Conservation (phyloP, 352 stramenopile species). For the Globisporangium yorkense region DNA sequence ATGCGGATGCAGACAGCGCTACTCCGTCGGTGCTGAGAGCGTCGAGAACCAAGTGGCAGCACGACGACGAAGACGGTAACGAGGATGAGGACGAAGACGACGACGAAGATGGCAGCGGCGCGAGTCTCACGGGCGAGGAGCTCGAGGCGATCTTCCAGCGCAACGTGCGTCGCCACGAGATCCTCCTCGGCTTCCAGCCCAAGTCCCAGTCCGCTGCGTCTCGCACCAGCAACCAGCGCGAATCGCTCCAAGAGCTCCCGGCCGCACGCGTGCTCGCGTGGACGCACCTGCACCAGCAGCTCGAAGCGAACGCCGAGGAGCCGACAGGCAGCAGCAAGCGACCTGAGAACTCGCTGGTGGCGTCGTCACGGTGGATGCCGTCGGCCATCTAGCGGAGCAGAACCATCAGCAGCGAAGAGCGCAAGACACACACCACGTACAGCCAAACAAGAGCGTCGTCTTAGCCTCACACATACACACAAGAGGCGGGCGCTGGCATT, state of each 20-base stretch:
- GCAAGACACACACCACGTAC: no score
- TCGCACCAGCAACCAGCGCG: neutral
- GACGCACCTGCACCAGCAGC: constrained; percentile 30
- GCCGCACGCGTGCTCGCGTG: constrained; percentile 17
- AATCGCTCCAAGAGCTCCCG: neutral
- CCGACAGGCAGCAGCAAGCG: neutral
- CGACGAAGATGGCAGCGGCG: neutral
- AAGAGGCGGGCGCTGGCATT: neutral
- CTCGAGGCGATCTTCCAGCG: constrained; percentile 57
- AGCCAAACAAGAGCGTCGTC: neutral
- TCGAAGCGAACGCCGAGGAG: constrained; percentile 20
- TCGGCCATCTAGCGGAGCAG: constrained; percentile 1
- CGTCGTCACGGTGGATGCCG: constrained; percentile 51
- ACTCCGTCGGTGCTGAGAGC: neutral
- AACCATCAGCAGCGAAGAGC: neutral
- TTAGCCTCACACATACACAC: neutral
- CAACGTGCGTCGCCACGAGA: constrained; percentile 55
- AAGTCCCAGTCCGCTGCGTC: neutral
- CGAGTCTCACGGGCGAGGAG: constrained; percentile 34
- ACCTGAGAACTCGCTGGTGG: constrained; percentile 25
- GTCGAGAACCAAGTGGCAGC: neutral
- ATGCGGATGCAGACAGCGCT: neutral
- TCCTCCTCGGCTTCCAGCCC: constrained; percentile 42
- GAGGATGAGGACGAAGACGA: constrained; percentile 13
- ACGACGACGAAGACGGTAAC: constrained; percentile 13